Evolutionary conservation across 306 rosid species (phyloP).

Genomic region (Gastrolobium villosum): DNA sequence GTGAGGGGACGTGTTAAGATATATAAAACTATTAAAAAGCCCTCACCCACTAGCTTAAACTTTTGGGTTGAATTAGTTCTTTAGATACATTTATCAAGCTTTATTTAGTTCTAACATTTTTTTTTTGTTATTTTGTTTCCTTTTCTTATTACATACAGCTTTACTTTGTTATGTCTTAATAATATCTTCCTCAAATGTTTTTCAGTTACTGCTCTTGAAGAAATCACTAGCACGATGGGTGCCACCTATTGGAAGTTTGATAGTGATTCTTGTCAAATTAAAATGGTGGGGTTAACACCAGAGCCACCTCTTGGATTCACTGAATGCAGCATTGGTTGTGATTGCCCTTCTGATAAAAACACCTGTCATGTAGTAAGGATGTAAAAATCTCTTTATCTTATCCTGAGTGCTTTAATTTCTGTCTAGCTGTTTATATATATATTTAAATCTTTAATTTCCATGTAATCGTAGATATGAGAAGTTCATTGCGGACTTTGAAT

Average conservation of each 20-base stretch:
- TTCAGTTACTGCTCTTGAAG: conserved; percentile 78
- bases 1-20: no score
- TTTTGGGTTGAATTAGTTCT: no score
- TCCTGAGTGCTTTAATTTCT: conserved; percentile 29
- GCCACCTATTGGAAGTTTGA: conserved; percentile 78
- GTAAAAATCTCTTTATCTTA: conserved; percentile 64
- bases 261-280: conserved; percentile 60
- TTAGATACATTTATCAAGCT: background rate
- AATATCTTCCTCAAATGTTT: conserved; percentile 33
- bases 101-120: background rate
- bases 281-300: conserved; percentile 65
- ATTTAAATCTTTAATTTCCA: conserved; percentile 3
- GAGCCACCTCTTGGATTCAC: conserved; percentile 52
- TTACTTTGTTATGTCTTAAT: conserved; percentile 31
- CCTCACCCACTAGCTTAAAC: no score
- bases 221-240: conserved; percentile 76
- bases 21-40: no score
- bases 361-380: conserved; percentile 76
- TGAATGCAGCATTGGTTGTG: conserved; percentile 57
- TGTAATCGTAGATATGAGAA: background rate
- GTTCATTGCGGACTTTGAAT: conserved; percentile 15
- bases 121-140: background rate
- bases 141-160: background rate
- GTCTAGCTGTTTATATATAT: conserved; percentile 22
- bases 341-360: conserved; percentile 56